These are phyloP conservation scores for Amanita subjunquillea DNA, from an alignment of 768 basidiomycete species.

Conservation along the genomic window DNA sequence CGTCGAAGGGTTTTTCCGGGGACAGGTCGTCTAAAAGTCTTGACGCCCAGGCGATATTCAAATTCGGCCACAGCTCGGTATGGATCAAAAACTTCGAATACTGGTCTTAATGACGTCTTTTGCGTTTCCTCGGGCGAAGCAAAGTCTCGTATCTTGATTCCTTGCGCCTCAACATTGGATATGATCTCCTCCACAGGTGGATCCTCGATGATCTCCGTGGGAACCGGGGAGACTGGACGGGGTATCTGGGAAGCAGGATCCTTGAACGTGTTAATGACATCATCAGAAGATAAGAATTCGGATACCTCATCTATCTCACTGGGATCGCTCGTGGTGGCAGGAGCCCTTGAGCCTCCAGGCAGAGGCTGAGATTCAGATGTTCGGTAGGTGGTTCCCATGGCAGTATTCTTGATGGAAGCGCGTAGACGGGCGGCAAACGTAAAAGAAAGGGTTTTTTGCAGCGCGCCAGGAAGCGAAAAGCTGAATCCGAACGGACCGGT, in stretches of 20 bases:
- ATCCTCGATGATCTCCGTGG: constrained; percentile 25
- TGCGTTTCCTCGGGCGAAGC: constrained; percentile 12
- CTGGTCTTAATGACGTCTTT: constrained; percentile 8
- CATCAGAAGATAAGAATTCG: neutral
- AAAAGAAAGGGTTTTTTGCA: neutral
- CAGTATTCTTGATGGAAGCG: neutral
- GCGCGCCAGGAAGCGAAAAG: neutral
- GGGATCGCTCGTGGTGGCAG: neutral
- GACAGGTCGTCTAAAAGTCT: constrained; percentile 20
- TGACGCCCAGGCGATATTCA: constrained; percentile 25
- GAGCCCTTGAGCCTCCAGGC: neutral
- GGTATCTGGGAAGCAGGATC: constrained; percentile 3
- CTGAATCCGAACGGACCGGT: neutral
- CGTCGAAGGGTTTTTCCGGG: constrained; percentile 26
- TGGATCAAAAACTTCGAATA: constrained; percentile 29
- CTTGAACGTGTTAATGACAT: neutral
- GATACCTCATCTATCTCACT: neutral
- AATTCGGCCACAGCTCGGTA: constrained; percentile 26
- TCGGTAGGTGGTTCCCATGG: too few relatives aligned
- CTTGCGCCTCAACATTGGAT: constrained; percentile 14
- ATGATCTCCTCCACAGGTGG: constrained; percentile 19
- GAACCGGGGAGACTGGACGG: constrained; percentile 21
- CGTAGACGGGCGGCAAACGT: neutral
- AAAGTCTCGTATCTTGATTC: constrained; percentile 33
- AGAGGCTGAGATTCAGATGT: neutral